Base-by-base conservation (phyloP, 2,329 filamentous ascomycete species). In the Sclerotiophoma versabilis region DNA sequence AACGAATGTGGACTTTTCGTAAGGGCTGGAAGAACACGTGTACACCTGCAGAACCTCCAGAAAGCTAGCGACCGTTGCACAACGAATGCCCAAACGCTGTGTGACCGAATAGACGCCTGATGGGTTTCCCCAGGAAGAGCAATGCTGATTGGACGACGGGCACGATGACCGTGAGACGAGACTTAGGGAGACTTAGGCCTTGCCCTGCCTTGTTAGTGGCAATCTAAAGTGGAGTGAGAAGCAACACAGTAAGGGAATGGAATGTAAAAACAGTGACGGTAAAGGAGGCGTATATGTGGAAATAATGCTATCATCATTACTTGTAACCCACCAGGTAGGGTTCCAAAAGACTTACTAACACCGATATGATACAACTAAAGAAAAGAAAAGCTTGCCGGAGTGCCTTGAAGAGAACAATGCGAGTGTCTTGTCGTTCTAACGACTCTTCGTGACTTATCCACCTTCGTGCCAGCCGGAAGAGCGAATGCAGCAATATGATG, bases 231-330 rank as follows among this genome's bases (percentile, higher is more conserved):
- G 20, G 20, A 20, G 20, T 27, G n/a, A 29, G 10, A n/a, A 27
- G 17, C 20, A 27, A 11, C 22, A 15, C 22, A 20, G 4, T 22
- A 9, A 22, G 22, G 27, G 9, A 6, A 3, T 20, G 26, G 3
- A 17, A 48, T 3, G 12, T 9, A 38, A 37, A 4, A 27, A 36
- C 11, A 30, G 29, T 19, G 7, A 12, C 20, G 25, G 30, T 26
- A 17, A 5, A 36, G 10, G 20, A 26, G 12, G 29, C 27, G 36
- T 10, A 12, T 14, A 30, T 47, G 22, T 43, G 43, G 43, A 48
- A 52, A 58, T 41, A 39, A 42, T 62, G 57, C 57, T 33, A 60
- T 60, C 60, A 58, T 41, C 56, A 54, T 60, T 60, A 58, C 51
- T 54, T 37, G 51, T 58, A 37, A 51, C 38, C 49, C 54, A 36